Conservation (phyloP, 2,329 filamentous ascomycete genomes). For the Pseudocercospora eumusae region DNA sequence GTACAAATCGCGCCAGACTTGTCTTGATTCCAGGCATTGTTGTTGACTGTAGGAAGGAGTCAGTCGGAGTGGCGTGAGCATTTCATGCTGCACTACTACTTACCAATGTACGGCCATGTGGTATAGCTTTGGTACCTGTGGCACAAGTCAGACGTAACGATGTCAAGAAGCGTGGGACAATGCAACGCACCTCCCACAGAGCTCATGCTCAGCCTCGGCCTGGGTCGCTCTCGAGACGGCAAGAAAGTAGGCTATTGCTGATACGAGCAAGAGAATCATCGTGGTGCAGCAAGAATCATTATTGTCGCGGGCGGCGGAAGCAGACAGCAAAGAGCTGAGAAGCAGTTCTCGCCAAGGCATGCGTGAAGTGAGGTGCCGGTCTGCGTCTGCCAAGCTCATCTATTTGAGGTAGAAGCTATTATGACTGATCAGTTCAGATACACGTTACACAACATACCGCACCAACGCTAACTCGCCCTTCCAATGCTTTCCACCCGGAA, state of each 20-base stretch:
- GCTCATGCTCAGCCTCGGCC: slow-evolving; percentile 15
- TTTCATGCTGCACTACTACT: not conserved
- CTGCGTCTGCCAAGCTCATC: not conserved
- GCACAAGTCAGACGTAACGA: slow-evolving; percentile 5
- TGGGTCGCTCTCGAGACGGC: not conserved
- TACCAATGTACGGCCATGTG: slow-evolving; percentile 14
- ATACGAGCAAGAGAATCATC: slow-evolving; percentile 13
- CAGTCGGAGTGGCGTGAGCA: not conserved
- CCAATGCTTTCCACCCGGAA: slow-evolving; percentile 40
- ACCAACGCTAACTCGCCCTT: slow-evolving; percentile 22
- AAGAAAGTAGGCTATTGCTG: slow-evolving; percentile 4
- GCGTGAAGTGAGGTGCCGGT: slow-evolving; percentile 11
- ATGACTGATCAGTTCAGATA: too few species aligned
- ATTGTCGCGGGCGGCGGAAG: slow-evolving; percentile 10
- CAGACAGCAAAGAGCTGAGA: not conserved
- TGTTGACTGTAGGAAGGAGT: slow-evolving; percentile 18
- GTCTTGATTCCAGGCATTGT: slow-evolving; percentile 27
- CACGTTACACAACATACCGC: slow-evolving; percentile 16
- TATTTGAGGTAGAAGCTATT: slow-evolving; percentile 15
- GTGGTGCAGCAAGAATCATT: slow-evolving; percentile 17
- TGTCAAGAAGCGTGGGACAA: not conserved
- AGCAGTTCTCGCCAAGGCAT: slow-evolving; percentile 20
- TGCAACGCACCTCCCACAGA: slow-evolving; percentile 16
- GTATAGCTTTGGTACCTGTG: slow-evolving; percentile 19
- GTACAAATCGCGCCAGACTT: slow-evolving; percentile 22